These are phyloP conservation scores for Tympanopsis confertula DNA, from an alignment of 2,329 filamentous ascomycete species.

Conservation along the genomic window DNA sequence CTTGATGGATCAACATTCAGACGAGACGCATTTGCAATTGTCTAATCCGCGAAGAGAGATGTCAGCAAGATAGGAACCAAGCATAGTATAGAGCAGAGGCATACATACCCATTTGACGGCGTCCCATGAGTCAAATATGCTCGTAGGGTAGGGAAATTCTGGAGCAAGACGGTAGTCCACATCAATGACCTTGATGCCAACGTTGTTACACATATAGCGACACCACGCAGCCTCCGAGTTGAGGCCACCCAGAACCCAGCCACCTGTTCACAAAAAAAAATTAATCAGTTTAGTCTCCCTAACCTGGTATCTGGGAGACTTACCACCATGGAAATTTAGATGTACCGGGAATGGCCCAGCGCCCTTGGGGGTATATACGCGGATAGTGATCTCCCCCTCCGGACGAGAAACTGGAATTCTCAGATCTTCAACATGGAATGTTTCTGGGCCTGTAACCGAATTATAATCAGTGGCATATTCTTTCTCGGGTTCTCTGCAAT, in stretches of 20 bases:
- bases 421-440: constrained; percentile 7
- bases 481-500: too few species aligned
- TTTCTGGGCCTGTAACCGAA: constrained; percentile 8
- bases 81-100: too few species aligned
- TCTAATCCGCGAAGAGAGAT: constrained; percentile 7
- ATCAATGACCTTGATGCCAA: constrained; percentile 14
- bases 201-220: constrained; percentile 12
- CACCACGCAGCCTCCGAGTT: constrained; percentile 14
- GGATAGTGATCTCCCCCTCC: constrained; percentile 9
- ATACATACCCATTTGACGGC: constrained; percentile 14
- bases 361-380: constrained; percentile 13
- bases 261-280: constrained; percentile 8
- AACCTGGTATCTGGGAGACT: too few species aligned
- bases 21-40: constrained; percentile 2
- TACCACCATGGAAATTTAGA: constrained; percentile 13
- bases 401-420: constrained; percentile 13
- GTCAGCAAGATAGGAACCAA: constrained; percentile 4
- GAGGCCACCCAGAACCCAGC: constrained; percentile 13
- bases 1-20: constrained; percentile 8
- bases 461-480: too few species aligned
- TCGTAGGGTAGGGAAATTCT: constrained; percentile 11
- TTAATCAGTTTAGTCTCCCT: too few species aligned
- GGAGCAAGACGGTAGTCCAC: constrained; percentile 15
- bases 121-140: constrained; percentile 13
- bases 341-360: constrained; percentile 13